Conservation (phyloP, 2,329 filamentous ascomycete species). For the Stagonosporopsis cucurbitacearum region DNA sequence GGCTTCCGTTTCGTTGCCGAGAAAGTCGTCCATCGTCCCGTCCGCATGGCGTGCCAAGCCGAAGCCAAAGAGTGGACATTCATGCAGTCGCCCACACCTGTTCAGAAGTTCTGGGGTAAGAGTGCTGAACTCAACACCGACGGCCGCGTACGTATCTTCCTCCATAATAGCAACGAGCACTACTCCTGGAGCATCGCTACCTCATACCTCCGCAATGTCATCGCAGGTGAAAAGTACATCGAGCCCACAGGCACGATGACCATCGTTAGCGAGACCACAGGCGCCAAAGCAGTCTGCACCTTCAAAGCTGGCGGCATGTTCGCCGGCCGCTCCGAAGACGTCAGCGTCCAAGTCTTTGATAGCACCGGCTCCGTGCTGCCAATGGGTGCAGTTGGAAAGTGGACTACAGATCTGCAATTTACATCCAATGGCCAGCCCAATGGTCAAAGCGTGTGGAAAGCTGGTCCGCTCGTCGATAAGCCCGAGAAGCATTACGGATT, state of each 20-base stretch:
- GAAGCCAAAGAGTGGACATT: constrained; percentile 87
- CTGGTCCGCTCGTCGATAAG: constrained; percentile 78
- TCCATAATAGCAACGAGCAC: constrained; percentile 77
- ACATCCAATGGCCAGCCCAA: constrained; percentile 66
- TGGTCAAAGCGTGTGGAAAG: constrained; percentile 77
- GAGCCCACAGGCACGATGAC: constrained; percentile 93
- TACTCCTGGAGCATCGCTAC: constrained; percentile 91
- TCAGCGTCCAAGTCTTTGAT: constrained; percentile 76
- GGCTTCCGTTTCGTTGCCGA: constrained; percentile 93
- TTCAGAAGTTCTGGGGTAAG: constrained; percentile 99
- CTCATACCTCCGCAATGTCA: constrained; percentile 92
- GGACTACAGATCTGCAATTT: constrained; percentile 76
- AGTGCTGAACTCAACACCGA: constrained; percentile 93
- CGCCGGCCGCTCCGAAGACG: constrained; percentile 89
- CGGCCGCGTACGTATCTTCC: constrained; percentile 77
- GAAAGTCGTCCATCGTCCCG: constrained; percentile 91
- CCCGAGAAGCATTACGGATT: constrained; percentile 83
- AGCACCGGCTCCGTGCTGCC: constrained; percentile 69
- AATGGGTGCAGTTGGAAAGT: constrained; percentile 77
- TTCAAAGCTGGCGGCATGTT: constrained; percentile 98
- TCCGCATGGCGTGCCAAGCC: constrained; percentile 91
- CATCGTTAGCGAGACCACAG: constrained; percentile 81
- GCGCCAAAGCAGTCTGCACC: constrained; percentile 82
- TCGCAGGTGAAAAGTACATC: constrained; percentile 97
- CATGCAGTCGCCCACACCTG: constrained; percentile 83